A percentile compares a stretch with the other conserved stretches of the same genome.
Evolutionary conservation across 257 asterid genomes (phyloP).

Genomic region (Marsdenia floribunda): DNA sequence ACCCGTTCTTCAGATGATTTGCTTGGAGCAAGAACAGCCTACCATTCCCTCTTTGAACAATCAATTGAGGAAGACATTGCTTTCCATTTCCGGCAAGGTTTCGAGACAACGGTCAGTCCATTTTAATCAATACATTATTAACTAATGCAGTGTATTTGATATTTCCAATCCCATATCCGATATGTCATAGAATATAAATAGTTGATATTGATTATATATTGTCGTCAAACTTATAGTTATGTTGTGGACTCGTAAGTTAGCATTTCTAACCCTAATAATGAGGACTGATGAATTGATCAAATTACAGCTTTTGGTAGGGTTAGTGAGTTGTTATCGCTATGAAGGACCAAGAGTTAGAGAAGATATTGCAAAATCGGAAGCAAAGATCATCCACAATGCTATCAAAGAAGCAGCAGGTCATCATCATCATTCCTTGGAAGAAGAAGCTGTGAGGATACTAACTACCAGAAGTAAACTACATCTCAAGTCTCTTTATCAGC

Average conservation of each 20-base stretch:
- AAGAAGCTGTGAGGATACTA: constrained; percentile 53
- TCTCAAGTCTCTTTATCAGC: constrained; percentile 41
- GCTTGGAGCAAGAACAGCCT: constrained; percentile 76
- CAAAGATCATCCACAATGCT: constrained; percentile 41
- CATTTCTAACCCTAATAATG: no score
- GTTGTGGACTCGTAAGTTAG: no score
- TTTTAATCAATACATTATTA: no score
- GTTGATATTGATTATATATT: no score
- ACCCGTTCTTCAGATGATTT: constrained; percentile 67
- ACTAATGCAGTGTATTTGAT: no score
- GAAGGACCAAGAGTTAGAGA: constrained; percentile 62
- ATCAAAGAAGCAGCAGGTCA: constrained; percentile 25
- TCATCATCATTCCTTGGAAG: constrained; percentile 27
- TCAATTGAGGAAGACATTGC: constrained; percentile 83
- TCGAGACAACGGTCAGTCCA: constrained; percentile 41
- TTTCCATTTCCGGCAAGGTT: constrained; percentile 30
- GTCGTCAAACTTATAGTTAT: no score
- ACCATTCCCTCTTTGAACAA: constrained; percentile 70
- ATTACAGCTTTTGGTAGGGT: constrained; percentile 63
- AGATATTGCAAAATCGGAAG: constrained; percentile 64
- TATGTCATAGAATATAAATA: no score
- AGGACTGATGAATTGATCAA: no score
- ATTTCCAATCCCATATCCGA: no score
- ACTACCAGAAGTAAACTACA: constrained; percentile 78
- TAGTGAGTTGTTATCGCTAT: constrained; percentile 73